Base-by-base conservation (phyloP, 108 stramenopile genomes). In the Discostella pseudostelligera region DNA sequence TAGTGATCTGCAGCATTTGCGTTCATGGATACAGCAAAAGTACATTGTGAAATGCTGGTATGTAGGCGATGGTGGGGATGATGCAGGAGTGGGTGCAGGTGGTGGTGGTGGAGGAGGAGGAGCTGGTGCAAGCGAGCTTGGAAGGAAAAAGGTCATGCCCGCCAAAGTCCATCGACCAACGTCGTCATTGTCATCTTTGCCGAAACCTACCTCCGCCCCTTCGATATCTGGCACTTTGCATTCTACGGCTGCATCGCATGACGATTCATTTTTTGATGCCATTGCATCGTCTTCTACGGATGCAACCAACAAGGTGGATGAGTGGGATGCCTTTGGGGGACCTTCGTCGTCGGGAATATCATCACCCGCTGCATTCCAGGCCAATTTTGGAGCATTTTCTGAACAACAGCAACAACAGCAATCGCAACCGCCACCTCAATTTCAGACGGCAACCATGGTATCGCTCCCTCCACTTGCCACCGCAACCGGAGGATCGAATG, bases 11-110 rank as follows among this genome's bases (percentile, higher is more conserved):
- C 72, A 84, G 21, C 73, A 75, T 37, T 55, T 93, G 22, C 58
- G 85, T 0, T 64, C 79, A 12, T 93, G 92, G 92, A 88, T 93
- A 59, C 80, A 74, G 13, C 59, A 65, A 39, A 90, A 90, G 69
- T 93, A 93, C 58, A 49, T 74, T 25, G 88, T 87, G 32, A 87
- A 84, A 49, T 60, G 69, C 19, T 93, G 89, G 88, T 81, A 62
- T 50, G 63, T 44, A 11, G 67, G 37, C n/a, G 51, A 16, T n/a
- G 44, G 16, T 24, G 62, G 6, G 1, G 63, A 26, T 13, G 69
- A 32, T 17, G 43, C 44, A 21, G 32, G 32, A 32, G 32, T 32
- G 3, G 14, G 42, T 8, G n/a, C 12, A 8, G 42, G 9, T 8
- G n/a, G 7, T 8, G 10, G 42, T 43, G 10, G 14, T 43, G 42